These are phyloP conservation scores for Phytophthora fragariaefolia DNA, from an alignment of 352 stramenopile species.

Conservation along the genomic window DNA sequence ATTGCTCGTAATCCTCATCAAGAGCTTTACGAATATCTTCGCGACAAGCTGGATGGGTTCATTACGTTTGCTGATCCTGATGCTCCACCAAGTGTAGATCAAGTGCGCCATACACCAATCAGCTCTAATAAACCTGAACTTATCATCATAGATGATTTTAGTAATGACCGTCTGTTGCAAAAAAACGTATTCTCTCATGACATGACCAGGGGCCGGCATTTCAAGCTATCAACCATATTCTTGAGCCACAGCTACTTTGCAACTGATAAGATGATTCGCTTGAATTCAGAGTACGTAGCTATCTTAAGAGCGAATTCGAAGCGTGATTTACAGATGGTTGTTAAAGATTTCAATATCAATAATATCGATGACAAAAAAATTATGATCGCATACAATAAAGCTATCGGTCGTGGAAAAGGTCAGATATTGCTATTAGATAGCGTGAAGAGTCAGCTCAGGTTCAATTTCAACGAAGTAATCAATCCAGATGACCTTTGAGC, in stretches of 20 bases:
- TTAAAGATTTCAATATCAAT: conserved; percentile 22
- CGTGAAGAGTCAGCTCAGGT: too few relatives aligned
- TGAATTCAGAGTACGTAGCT: too few relatives aligned
- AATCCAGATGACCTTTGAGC: too few relatives aligned
- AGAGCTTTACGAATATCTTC: conserved; percentile 29
- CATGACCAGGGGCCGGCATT: background rate
- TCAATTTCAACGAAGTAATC: too few relatives aligned
- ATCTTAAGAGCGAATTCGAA: conserved; percentile 28
- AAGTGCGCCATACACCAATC: conserved; percentile 12
- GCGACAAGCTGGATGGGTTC: conserved; percentile 30
- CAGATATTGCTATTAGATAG: too few relatives aligned
- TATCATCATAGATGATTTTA: conserved; percentile 31
- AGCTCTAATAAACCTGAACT: conserved; percentile 24
- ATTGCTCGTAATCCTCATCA: conserved; percentile 32
- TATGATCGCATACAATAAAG: background rate
- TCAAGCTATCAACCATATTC: conserved; percentile 9
- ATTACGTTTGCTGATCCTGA: conserved; percentile 19
- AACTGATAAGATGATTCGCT: too few relatives aligned
- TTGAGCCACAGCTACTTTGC: too few relatives aligned
- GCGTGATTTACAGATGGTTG: conserved; percentile 19
- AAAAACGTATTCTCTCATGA: conserved; percentile 12
- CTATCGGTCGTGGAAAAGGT: too few relatives aligned
- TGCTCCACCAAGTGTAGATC: conserved; percentile 10
- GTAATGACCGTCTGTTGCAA: conserved; percentile 18
- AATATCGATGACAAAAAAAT: background rate